Percentiles rank a stretch among this genome's conserved stretches.
Evolutionary conservation across 148 eudicot species (phyloP).

Genomic region (Fallopia convolvulus): DNA sequence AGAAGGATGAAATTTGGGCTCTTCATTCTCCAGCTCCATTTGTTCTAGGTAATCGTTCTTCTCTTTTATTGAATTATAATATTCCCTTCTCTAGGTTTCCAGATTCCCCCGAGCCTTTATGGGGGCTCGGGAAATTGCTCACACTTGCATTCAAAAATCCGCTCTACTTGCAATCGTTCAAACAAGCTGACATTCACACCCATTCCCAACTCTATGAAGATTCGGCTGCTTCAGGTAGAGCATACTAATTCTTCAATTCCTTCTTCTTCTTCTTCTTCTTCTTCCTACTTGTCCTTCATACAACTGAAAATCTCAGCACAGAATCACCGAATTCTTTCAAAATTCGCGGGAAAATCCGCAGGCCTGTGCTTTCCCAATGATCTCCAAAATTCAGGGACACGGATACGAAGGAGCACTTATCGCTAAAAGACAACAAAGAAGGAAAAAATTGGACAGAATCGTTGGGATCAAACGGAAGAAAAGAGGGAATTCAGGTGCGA

Average conservation of each 20-base stretch:
- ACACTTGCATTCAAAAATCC: constrained; percentile 40
- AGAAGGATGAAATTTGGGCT: constrained; percentile 19
- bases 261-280: background rate
- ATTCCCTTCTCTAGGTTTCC: constrained; percentile 2
- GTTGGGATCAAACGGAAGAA: background rate
- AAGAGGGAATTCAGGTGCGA: background rate
- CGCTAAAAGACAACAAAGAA: background rate
- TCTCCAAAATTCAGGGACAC: background rate
- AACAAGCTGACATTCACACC: constrained; percentile 15
- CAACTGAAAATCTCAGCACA: background rate
- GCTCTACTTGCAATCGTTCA: constrained; percentile 15
- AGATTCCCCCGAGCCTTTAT: constrained; percentile 57
- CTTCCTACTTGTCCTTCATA: background rate
- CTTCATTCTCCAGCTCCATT: constrained; percentile 34
- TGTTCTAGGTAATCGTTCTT: background rate
- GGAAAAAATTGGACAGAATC: background rate
- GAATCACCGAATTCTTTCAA: background rate
- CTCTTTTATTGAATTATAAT: background rate
- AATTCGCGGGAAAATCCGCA: background rate
- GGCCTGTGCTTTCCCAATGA: constrained; percentile 1
- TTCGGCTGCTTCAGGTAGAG: constrained; percentile 51
- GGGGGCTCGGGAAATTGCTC: constrained; percentile 57
- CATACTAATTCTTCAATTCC: constrained; percentile 21
- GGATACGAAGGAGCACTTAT: background rate
- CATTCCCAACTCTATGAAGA: constrained; percentile 18